These are phyloP conservation scores for Cadophora malorum DNA, from an alignment of 2,329 filamentous ascomycete genomes.

Conservation along the genomic window DNA sequence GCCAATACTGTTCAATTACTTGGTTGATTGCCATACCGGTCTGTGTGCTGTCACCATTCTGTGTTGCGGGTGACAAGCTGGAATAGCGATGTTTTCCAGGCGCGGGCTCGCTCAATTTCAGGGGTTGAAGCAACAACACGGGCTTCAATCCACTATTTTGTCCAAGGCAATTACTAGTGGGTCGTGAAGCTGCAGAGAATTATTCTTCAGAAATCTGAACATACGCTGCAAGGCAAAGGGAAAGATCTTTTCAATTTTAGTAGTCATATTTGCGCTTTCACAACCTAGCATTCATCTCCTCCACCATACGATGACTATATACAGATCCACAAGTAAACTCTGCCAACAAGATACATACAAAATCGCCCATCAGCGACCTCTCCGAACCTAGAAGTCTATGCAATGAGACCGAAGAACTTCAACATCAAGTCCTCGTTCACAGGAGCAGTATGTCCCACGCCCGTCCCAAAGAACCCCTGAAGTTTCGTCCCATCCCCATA, in stretches of 20 bases:
- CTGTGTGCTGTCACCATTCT: neutral
- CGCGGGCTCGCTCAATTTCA: neutral
- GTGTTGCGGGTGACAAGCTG: neutral
- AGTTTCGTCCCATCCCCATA: constrained; percentile 42
- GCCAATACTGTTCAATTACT: constrained; percentile 7
- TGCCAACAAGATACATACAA: neutral
- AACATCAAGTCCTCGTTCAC: constrained; percentile 22
- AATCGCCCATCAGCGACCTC: no score
- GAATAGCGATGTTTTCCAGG: neutral
- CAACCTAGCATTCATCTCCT: neutral
- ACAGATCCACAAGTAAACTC: neutral
- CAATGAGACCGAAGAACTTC: constrained; percentile 36
- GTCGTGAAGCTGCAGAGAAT: no score
- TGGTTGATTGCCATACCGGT: neutral
- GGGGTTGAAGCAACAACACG: neutral
- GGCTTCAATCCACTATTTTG: neutral
- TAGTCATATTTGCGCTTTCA: neutral
- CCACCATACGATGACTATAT: neutral
- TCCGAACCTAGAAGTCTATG: neutral
- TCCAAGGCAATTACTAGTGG: neutral
- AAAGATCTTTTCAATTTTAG: neutral
- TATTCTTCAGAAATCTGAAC: no score
- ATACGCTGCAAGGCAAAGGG: neutral
- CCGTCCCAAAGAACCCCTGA: constrained; percentile 22
- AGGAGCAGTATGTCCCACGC: constrained; percentile 22